phyloP scores from a whole-genome alignment of 192 early-diverging fungal genomes.

The Linnemannia schmuckeri region DNA sequence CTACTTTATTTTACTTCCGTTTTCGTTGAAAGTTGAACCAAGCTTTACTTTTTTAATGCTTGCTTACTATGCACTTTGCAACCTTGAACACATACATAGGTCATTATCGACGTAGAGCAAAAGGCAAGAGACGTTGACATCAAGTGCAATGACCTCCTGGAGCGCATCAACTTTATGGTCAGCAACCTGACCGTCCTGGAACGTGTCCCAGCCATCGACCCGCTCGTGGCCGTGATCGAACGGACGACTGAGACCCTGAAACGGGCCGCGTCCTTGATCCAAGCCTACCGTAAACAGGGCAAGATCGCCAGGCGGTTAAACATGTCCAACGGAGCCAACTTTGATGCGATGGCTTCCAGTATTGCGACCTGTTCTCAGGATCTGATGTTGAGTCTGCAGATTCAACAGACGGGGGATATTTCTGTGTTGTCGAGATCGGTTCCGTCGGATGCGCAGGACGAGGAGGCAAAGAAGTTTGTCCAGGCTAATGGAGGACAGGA shows the following conservation, averaged over 20 bases:
- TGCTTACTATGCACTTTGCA: not conserved
- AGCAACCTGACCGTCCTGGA: slow-evolving; percentile 62
- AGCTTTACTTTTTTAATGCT: not conserved
- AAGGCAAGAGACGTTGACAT: slow-evolving; percentile 61
- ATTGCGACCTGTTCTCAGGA: slow-evolving; percentile 62
- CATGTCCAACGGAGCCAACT: slow-evolving; percentile 64
- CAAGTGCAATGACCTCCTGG: slow-evolving; percentile 67
- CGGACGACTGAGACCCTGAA: slow-evolving; percentile 61
- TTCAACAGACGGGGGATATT: slow-evolving; percentile 65
- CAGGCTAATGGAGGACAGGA: slow-evolving; percentile 56
- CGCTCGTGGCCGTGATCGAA: slow-evolving; percentile 54
- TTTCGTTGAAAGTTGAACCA: not conserved
- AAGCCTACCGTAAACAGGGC: slow-evolving; percentile 64
- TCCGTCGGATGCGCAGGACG: slow-evolving; percentile 58
- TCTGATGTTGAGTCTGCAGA: slow-evolving; percentile 67
- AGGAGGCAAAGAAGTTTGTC: slow-evolving; percentile 61
- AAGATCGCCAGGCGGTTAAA: slow-evolving; percentile 63
- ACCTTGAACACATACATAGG: not conserved
- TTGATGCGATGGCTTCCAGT: slow-evolving; percentile 41
- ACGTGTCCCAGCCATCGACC: slow-evolving; percentile 51
- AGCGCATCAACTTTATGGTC: slow-evolving; percentile 71
- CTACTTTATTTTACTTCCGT: not conserved
- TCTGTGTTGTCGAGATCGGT: slow-evolving; percentile 53
- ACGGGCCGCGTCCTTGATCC: slow-evolving; percentile 56
- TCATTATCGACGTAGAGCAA: slow-evolving; percentile 66